Evolutionary conservation across 2,329 filamentous ascomycete genomes (phyloP).

Genomic region (Trichoderma sp.): DNA sequence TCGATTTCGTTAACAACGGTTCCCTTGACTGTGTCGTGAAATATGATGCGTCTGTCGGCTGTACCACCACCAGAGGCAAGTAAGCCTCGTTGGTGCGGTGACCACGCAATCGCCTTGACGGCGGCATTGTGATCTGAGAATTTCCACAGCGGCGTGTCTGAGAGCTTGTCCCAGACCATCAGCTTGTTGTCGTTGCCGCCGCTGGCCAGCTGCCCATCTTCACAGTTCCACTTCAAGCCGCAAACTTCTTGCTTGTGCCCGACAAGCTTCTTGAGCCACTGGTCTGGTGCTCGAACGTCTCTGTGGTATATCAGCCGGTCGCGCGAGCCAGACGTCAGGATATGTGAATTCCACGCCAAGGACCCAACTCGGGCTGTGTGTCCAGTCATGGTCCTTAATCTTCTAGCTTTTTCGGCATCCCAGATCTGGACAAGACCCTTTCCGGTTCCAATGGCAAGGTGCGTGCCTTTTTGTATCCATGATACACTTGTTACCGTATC

Average conservation of each 20-base stretch:
- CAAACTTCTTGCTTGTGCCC: slow-evolving; percentile 99
- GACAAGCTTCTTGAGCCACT: slow-evolving; percentile 82
- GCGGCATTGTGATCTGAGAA: slow-evolving; percentile 94
- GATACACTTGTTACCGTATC: slow-evolving; percentile 96
- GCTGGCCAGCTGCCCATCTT: slow-evolving; percentile 91
- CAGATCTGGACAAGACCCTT: slow-evolving; percentile 97
- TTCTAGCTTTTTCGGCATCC: slow-evolving; percentile 85
- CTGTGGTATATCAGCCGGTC: slow-evolving; percentile 94
- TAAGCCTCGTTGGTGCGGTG: slow-evolving; percentile 89
- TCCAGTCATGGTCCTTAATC: slow-evolving; percentile 93
- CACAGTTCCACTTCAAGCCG: slow-evolving; percentile 94
- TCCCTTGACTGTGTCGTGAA: slow-evolving; percentile 93
- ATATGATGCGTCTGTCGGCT: slow-evolving; percentile 93
- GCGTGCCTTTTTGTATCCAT: slow-evolving; percentile 97
- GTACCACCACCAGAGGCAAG: slow-evolving; percentile 96
- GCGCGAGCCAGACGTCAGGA: slow-evolving; percentile 90
- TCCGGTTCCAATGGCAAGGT: slow-evolving; percentile 91
- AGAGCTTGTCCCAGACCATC: slow-evolving; percentile 97
- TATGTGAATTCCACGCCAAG: slow-evolving; percentile 96
- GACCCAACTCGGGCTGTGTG: slow-evolving; percentile 92
- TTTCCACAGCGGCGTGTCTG: slow-evolving; percentile 88
- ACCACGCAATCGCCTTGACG: slow-evolving; percentile 98
- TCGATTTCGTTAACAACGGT: slow-evolving; percentile 83
- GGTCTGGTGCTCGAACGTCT: slow-evolving; percentile 89
- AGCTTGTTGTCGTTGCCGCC: slow-evolving; percentile 99